phyloP scores from a whole-genome alignment of 345 rosid species.

The Ceriops decandra region DNA sequence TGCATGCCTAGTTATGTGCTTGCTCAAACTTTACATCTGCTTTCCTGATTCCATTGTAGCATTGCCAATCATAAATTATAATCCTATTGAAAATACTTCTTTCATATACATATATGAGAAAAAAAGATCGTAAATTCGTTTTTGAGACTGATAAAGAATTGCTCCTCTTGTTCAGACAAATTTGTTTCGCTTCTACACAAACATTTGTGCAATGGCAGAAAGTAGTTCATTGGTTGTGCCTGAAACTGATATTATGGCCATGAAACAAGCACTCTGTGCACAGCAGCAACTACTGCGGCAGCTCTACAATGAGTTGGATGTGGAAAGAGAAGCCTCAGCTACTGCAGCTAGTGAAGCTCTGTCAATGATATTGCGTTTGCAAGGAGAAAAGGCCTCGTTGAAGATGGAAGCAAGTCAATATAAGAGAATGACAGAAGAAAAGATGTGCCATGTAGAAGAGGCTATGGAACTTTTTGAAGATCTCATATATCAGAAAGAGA shows the following conservation, averaged over 20 bases:
- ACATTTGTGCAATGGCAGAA: constrained; percentile 37
- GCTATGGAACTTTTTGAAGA: constrained; percentile 66
- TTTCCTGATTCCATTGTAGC: no score
- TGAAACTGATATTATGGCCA: constrained; percentile 36
- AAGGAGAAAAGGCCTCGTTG: constrained; percentile 73
- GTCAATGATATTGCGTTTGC: constrained; percentile 81
- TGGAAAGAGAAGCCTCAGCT: constrained; percentile 78
- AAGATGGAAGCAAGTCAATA: constrained; percentile 89
- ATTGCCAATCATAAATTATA: no score
- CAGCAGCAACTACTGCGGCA: constrained; percentile 81
- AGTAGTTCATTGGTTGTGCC: constrained; percentile 25
- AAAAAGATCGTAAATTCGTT: no score
- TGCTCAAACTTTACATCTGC: no score
- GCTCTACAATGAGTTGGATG: constrained; percentile 63
- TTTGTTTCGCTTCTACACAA: neutral
- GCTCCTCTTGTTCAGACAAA: neutral
- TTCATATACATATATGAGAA: no score
- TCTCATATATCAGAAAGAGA: constrained; percentile 65
- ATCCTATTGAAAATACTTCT: no score
- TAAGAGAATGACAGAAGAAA: constrained; percentile 82
- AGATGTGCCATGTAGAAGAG: constrained; percentile 70
- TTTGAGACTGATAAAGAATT: no score
- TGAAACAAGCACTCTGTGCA: constrained; percentile 56
- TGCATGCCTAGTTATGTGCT: no score
- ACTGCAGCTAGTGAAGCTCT: constrained; percentile 76